Evolutionary conservation across 768 basidiomycete genomes (phyloP).

Genomic region (Candolleomyces eurysporus): DNA sequence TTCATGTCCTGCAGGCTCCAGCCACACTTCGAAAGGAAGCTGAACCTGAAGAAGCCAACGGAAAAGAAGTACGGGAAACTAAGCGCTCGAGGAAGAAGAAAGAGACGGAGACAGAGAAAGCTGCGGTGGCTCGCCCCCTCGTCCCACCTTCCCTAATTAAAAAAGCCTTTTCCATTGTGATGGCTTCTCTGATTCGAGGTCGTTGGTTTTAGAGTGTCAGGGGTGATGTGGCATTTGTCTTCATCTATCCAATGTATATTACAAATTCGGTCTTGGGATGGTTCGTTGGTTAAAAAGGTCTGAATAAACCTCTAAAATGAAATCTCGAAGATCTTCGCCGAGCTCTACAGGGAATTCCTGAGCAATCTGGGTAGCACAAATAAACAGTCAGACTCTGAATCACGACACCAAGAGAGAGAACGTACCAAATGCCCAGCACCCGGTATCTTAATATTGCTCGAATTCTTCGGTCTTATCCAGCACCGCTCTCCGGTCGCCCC

Average conservation of each 20-base stretch:
- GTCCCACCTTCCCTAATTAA: too few relatives aligned
- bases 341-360: conserved; percentile 38
- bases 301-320: conserved; percentile 1
- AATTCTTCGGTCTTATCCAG: conserved; percentile 41
- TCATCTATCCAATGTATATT: not conserved
- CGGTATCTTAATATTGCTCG: conserved; percentile 38
- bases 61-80: too few relatives aligned
- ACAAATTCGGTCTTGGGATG: conserved; percentile 7
- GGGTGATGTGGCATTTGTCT: too few relatives aligned
- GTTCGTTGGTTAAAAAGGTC: conserved; percentile 7
- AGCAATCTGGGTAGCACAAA: conserved; percentile 28
- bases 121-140: too few relatives aligned
- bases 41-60: too few relatives aligned
- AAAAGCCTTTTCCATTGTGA: too few relatives aligned
- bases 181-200: too few relatives aligned
- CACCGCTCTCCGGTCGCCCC: conserved; percentile 35
- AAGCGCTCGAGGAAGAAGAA: too few relatives aligned
- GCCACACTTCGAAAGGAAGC: too few relatives aligned
- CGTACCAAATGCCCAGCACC: conserved; percentile 46
- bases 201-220: too few relatives aligned
- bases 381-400: not conserved
- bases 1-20: too few relatives aligned
- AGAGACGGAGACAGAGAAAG: too few relatives aligned
- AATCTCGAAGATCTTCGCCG: conserved; percentile 14
- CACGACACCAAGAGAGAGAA: conserved; percentile 1